These are phyloP conservation scores for Rubia occidens DNA, from an alignment of 305 asterid genomes.

Conservation along the genomic window DNA sequence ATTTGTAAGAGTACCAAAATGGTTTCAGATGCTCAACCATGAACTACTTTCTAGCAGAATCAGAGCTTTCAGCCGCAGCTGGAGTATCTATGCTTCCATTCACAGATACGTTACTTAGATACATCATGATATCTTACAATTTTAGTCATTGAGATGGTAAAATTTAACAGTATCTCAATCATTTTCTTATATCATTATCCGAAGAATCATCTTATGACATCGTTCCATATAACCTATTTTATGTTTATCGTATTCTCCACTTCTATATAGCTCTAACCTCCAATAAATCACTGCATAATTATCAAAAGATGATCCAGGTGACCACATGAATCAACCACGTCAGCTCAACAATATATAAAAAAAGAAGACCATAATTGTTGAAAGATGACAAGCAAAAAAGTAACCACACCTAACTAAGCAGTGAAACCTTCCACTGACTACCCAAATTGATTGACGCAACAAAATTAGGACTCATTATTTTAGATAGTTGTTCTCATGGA, in stretches of 20 bases:
- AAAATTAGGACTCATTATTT: too few relatives aligned
- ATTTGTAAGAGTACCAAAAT: slow-evolving; percentile 10
- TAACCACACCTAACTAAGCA: too few relatives aligned
- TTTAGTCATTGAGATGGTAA: not conserved
- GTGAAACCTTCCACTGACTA: too few relatives aligned
- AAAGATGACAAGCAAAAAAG: not conserved
- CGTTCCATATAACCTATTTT: slow-evolving; percentile 2
- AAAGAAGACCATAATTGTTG: not conserved
- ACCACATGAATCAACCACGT: not conserved
- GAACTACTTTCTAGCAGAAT: slow-evolving; percentile 42
- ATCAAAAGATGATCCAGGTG: not conserved
- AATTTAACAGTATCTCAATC: not conserved
- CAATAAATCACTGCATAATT: slow-evolving; percentile 4
- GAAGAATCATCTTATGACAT: not conserved
- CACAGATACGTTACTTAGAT: slow-evolving; percentile 33
- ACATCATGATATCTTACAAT: not conserved
- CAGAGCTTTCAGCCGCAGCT: slow-evolving; percentile 32
- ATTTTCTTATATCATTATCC: slow-evolving; percentile 6
- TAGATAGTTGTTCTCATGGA: too few relatives aligned
- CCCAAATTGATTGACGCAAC: too few relatives aligned
- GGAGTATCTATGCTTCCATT: slow-evolving; percentile 40
- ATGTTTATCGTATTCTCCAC: not conserved
- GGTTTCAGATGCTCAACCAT: slow-evolving; percentile 19
- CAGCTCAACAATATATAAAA: not conserved
- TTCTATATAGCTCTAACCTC: not conserved